Evolutionary conservation across 306 rosid genomes (phyloP).

Genomic region (Comarum palustre): DNA sequence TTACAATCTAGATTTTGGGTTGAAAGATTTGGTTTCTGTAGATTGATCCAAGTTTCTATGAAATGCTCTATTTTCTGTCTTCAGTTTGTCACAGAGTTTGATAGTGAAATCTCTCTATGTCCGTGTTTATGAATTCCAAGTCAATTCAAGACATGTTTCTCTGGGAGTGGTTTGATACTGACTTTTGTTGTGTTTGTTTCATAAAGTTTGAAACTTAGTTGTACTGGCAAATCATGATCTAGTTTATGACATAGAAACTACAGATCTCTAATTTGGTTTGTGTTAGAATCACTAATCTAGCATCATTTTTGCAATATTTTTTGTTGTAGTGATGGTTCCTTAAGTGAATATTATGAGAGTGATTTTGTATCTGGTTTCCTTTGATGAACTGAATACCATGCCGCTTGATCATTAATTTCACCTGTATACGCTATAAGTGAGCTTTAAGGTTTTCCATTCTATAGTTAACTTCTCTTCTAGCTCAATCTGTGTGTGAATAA

Average conservation of each 20-base stretch:
- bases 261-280: conserved; percentile 34
- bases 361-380: neutral
- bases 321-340: neutral
- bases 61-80: conserved; percentile 31
- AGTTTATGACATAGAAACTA: conserved; percentile 1
- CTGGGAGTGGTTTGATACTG: conserved; percentile 16
- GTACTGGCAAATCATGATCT: conserved; percentile 2
- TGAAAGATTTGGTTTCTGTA: conserved; percentile 7
- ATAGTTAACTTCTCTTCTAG: neutral
- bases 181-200: neutral
- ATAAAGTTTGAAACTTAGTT: neutral
- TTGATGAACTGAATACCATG: neutral
- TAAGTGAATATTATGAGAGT: neutral
- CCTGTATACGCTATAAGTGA: neutral
- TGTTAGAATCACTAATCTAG: neutral
- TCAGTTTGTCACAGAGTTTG: conserved; percentile 3
- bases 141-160: neutral
- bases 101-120: conserved; percentile 1
- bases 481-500: neutral
- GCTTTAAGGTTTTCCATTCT: neutral
- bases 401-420: neutral
- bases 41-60: conserved; percentile 13
- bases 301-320: conserved; percentile 5
- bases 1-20: neutral
- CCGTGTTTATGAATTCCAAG: neutral